These are phyloP conservation scores for Penicillium sp. DNA, from an alignment of 2,329 filamentous ascomycete genomes.

Conservation along the genomic window DNA sequence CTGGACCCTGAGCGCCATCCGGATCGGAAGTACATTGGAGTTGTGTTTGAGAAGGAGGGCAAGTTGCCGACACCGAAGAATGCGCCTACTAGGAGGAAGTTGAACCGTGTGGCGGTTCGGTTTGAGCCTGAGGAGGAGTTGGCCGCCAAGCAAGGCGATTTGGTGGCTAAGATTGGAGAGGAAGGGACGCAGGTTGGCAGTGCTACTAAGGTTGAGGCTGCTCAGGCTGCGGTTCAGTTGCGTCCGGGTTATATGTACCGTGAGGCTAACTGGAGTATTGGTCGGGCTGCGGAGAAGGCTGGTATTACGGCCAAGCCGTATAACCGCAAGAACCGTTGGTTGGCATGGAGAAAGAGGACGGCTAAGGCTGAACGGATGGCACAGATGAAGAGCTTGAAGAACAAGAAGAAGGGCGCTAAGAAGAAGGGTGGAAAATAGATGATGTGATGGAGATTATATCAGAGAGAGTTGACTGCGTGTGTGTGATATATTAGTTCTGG, in stretches of 20 bases:
- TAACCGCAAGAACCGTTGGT: constrained; percentile 52
- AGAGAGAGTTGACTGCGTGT: no score
- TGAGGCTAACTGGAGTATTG: constrained; percentile 61
- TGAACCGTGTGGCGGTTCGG: constrained; percentile 55
- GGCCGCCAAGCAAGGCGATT: no score
- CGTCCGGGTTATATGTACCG: constrained; percentile 56
- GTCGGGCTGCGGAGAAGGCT: constrained; percentile 52
- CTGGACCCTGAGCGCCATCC: constrained; percentile 73
- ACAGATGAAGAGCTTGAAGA: constrained; percentile 48
- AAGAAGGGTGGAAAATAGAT: no score
- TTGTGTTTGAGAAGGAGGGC: constrained; percentile 75
- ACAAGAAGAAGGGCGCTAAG: constrained; percentile 37
- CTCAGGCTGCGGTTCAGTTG: constrained; percentile 29
- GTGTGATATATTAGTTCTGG: no score
- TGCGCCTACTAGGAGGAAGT: constrained; percentile 61
- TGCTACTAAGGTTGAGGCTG: constrained; percentile 18
- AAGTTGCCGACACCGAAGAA: constrained; percentile 67
- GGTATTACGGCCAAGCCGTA: constrained; percentile 50
- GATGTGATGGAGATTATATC: no score
- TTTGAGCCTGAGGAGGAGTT: no score
- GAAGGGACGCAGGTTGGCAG: no score
- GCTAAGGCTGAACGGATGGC: constrained; percentile 43
- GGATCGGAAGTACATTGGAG: constrained; percentile 85
- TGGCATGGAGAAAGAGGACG: constrained; percentile 56
- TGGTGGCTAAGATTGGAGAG: no score